These are phyloP conservation scores for Cetraspora pellucida DNA, from an alignment of 192 early-diverging fungal genomes.

Conservation along the genomic window DNA sequence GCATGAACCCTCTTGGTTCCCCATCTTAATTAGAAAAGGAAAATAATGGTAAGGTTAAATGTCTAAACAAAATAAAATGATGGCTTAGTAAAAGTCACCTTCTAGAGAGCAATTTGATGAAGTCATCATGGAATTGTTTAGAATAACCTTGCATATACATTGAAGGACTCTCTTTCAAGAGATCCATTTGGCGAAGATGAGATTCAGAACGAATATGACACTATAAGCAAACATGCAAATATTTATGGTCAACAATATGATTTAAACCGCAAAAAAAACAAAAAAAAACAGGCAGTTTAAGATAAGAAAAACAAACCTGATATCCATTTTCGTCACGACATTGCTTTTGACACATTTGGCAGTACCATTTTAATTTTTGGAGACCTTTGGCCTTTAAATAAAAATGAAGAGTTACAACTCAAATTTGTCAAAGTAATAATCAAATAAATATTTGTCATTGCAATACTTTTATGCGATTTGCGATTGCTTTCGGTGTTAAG, in stretches of 20 bases:
- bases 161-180: constrained; percentile 68
- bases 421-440: neutral
- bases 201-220: constrained; percentile 61
- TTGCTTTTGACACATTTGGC: constrained; percentile 81
- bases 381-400: constrained; percentile 67
- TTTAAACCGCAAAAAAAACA: neutral
- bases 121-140: constrained; percentile 80
- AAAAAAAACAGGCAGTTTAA: neutral
- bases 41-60: neutral
- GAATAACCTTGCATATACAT: constrained; percentile 55
- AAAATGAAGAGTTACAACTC: neutral
- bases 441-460: neutral
- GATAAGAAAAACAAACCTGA: constrained; percentile 44
- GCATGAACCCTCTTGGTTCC: constrained; percentile 82
- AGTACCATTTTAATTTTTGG: constrained; percentile 81
- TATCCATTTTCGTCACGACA: constrained; percentile 88
- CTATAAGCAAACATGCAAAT: neutral
- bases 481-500: constrained; percentile 75
- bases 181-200: constrained; percentile 78
- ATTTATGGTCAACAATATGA: neutral
- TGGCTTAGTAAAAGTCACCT: constrained; percentile 43
- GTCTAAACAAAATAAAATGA: neutral
- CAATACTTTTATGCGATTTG: constrained; percentile 67
- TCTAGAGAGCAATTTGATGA: constrained; percentile 79
- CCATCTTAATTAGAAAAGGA: constrained; percentile 48